Percentiles rank a stretch among this genome's conserved stretches.
These are phyloP conservation scores for button mushroom (Agaricus bisporus) DNA, from an alignment of 768 basidiomycete species.

Conservation along the genomic window DNA sequence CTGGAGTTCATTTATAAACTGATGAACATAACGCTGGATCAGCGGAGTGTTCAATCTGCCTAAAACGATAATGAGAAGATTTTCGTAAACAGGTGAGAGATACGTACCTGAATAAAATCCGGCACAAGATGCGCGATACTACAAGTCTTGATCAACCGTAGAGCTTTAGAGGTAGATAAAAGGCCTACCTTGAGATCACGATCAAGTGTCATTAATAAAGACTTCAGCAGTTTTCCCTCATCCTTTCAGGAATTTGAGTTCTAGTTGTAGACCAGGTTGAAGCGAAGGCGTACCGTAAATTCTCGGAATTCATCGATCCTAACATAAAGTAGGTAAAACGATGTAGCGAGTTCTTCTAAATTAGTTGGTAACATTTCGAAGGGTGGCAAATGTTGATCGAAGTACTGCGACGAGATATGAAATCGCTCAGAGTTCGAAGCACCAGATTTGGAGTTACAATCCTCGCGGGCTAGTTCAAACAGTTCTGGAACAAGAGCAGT, in stretches of 20 bases:
- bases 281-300: not conserved
- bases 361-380: not conserved
- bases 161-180: not conserved
- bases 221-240: not conserved
- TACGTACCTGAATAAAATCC: not conserved
- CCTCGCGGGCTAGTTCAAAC: not conserved
- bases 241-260: not conserved
- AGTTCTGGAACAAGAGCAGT: not conserved
- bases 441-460: not conserved
- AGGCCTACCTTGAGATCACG: not conserved
- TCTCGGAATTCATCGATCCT: conserved; percentile 6
- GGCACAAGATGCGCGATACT: conserved; percentile 8
- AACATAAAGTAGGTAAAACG: not conserved
- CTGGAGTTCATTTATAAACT: conserved; percentile 2
- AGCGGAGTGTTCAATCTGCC: conserved; percentile 4
- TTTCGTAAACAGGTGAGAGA: too few relatives aligned
- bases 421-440: not conserved
- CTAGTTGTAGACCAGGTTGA: too few relatives aligned
- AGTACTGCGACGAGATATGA: not conserved
- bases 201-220: not conserved
- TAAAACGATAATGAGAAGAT: not conserved
- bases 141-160: not conserved
- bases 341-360: not conserved
- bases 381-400: not conserved
- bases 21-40: conserved; percentile 6